Percentiles rank a stretch among this genome's conserved stretches.
Conservation (phyloP, 257 asterid genomes). For the Penstemon barbatus region DNA sequence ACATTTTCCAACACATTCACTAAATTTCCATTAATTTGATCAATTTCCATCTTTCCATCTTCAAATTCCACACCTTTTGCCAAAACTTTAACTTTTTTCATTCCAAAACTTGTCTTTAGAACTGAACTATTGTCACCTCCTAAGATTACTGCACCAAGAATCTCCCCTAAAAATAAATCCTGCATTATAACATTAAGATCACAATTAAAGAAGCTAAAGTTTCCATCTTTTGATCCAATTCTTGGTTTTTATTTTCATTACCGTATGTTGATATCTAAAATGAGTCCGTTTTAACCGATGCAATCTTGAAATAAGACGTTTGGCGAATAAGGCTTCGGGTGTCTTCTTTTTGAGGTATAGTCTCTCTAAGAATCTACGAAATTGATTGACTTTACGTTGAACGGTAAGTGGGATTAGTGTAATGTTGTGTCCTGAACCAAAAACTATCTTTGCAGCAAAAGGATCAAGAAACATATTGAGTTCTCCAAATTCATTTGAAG, state of each 20-base stretch:
- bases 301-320: conserved; percentile 56
- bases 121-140: conserved; percentile 42
- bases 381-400: conserved; percentile 54
- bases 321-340: conserved; percentile 56
- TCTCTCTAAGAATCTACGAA: conserved; percentile 27
- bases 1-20: conserved; percentile 62
- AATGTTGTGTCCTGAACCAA: conserved; percentile 49
- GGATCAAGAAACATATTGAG: conserved; percentile 87
- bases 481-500: conserved; percentile 62
- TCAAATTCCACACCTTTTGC: conserved; percentile 56
- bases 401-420: conserved; percentile 69
- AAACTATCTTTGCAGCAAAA: conserved; percentile 64
- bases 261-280: conserved; percentile 66
- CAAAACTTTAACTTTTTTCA: conserved; percentile 39
- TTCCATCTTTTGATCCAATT: not conserved
- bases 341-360: conserved; percentile 49
- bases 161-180: conserved; percentile 78
- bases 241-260: conserved; percentile 23
- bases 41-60: conserved; percentile 52
- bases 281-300: conserved; percentile 41
- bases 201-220: not conserved
- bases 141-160: conserved; percentile 71
- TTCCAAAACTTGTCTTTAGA: conserved; percentile 40
- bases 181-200: conserved; percentile 22
- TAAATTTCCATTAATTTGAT: conserved; percentile 43